Conservation (phyloP, 805 yeast species). For the Starmerella potacharoeniae region DNA sequence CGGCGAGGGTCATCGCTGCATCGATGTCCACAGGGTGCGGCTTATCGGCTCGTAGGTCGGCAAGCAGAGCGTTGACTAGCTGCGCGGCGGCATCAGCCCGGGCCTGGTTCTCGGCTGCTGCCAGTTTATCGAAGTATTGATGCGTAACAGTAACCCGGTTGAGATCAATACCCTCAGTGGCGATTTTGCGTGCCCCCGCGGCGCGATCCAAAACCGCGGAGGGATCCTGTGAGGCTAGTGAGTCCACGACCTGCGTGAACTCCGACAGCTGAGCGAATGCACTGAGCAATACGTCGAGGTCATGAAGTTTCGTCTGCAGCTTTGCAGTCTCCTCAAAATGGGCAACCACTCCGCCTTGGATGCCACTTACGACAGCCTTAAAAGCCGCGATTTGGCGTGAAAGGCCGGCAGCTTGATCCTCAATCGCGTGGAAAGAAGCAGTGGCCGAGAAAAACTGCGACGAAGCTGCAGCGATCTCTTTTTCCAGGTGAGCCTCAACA, state of each 20-base stretch:
- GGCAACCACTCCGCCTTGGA: conserved; percentile 13
- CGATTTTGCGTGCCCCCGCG: neutral
- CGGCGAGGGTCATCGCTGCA: neutral
- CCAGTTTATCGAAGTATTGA: conserved; percentile 42
- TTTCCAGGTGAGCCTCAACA: conserved; percentile 68
- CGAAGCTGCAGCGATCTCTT: conserved; percentile 76
- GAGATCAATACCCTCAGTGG: conserved; percentile 4
- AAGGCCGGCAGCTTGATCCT: conserved; percentile 23
- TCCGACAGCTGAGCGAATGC: conserved; percentile 33
- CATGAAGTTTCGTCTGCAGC: conserved; percentile 25
- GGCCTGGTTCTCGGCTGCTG: conserved; percentile 10
- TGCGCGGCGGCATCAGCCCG: neutral
- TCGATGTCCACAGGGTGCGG: conserved; percentile 1
- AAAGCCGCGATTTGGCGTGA: conserved; percentile 40
- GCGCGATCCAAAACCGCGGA: neutral
- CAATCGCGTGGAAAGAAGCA: conserved; percentile 60
- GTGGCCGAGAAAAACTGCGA: conserved; percentile 75
- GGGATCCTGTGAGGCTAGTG: conserved; percentile 33
- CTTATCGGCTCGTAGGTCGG: conserved; percentile 38
- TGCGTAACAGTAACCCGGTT: conserved; percentile 39
- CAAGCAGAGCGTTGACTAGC: neutral
- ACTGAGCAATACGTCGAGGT: conserved; percentile 37
- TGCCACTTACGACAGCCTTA: conserved; percentile 11
- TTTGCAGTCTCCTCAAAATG: conserved; percentile 11
- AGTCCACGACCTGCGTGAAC: conserved; percentile 44